Base-by-base conservation (phyloP, 352 stramenopile species). In the Chrysophaeum taylorii region DNA sequence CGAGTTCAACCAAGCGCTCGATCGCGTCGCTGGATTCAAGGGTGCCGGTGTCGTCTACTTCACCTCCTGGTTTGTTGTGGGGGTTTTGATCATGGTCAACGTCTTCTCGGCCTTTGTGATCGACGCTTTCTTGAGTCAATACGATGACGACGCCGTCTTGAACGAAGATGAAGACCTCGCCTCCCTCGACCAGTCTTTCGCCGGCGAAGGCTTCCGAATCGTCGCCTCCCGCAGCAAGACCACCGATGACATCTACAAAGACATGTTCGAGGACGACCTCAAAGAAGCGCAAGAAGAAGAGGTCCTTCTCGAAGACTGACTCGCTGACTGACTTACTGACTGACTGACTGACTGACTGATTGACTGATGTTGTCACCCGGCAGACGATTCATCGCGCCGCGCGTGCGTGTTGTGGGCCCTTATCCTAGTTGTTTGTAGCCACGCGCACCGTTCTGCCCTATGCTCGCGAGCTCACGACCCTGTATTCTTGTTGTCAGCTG, bases 71-170 rank as follows among this genome's bases (percentile, higher is more conserved):
- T 68, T 52, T 18, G 45, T 69, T 25, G 35, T 72, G 7, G 68
- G 61, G 25, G n/a, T 25, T 36, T 53, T 64, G 0, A 38, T 72
- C 23, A 25, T 68, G 14, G 41, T 68, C 29, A 72, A 72, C 38
- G 52, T 72, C n/a, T 72, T 72, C 36, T 57, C 64, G 9, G 68
- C 68, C 1, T 72, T 72, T 41, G 52, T 72, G 21, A 72, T 72
- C 36, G 68, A 72, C 9, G 68, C 45, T 14, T 68, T 72, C 38
- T 25, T 72, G 35, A 31, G 31, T 4, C 43, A 67, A 33, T 72
- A 54, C 68, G 29, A 43, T 2, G 57, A 63, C 2, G 52, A 7
- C 7, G 5, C 5, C 12, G 52, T 33, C 27, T 33, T 63, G 9
- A 15, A 7, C 27, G 9, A 39, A 9, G 52, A 63, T 31, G 52